Percentiles rank a stretch among this genome's conserved stretches.
phyloP scores from a whole-genome alignment of 495 filamentous ascomycete species.

The Schizothecium vesticola region DNA sequence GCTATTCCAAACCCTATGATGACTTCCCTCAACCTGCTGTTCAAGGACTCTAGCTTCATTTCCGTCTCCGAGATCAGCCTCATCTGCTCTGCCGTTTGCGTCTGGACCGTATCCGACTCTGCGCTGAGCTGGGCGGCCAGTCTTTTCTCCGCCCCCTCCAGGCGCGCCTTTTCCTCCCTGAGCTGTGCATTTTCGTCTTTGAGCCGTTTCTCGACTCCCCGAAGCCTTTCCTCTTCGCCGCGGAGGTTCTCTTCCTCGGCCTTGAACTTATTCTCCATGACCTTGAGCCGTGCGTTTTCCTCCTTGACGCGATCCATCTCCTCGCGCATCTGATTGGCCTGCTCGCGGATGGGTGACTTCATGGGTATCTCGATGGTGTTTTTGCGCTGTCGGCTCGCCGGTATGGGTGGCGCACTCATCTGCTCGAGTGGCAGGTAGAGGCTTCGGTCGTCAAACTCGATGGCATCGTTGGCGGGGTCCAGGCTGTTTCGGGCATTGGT shows the following conservation, averaged over 20 bases:
- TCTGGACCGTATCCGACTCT: conserved; percentile 21
- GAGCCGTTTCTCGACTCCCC: conserved; percentile 35
- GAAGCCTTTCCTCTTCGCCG: conserved; percentile 34
- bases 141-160: conserved; percentile 9
- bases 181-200: conserved; percentile 17
- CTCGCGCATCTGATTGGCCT: conserved; percentile 37
- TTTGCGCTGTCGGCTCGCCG: conserved; percentile 20
- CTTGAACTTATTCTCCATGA: conserved; percentile 15
- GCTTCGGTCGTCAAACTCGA: conserved; percentile 74
- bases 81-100: conserved; percentile 28
- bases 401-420: conserved; percentile 44
- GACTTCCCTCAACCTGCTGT: conserved; percentile 60
- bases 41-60: conserved; percentile 65
- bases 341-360: conserved; percentile 42
- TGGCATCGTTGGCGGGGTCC: conserved; percentile 41
- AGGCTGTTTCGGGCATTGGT: conserved; percentile 49
- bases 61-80: conserved; percentile 56
- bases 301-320: conserved; percentile 35
- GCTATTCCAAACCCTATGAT: conserved; percentile 56
- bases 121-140: conserved; percentile 8
- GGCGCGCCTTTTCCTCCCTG: conserved; percentile 24
- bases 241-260: conserved; percentile 34
- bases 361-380: conserved; percentile 41
- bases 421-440: conserved; percentile 69
- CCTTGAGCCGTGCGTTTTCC: conserved; percentile 34